These are phyloP conservation scores for Phanerochaete carnosa DNA, from an alignment of 768 basidiomycete species.

Conservation along the genomic window DNA sequence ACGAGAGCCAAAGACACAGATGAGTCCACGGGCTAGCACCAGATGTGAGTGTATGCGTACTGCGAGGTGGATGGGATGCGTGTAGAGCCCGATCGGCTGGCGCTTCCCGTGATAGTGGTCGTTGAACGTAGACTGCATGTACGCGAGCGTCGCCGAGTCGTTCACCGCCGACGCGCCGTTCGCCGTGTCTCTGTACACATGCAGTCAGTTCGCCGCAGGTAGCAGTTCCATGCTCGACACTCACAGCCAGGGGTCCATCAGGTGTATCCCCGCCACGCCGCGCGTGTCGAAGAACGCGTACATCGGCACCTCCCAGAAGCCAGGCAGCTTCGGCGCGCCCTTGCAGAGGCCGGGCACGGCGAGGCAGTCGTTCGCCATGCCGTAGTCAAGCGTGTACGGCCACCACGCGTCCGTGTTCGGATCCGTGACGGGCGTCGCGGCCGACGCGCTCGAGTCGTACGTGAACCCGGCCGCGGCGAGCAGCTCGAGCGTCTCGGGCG, in stretches of 20 bases:
- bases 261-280: slow-evolving; percentile 54
- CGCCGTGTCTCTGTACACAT: slow-evolving; percentile 41
- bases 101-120: slow-evolving; percentile 68
- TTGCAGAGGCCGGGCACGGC: slow-evolving; percentile 52
- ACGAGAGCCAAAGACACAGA: not conserved
- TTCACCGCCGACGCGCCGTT: slow-evolving; percentile 49
- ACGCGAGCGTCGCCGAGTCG: slow-evolving; percentile 61
- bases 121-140: slow-evolving; percentile 73
- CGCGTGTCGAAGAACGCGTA: slow-evolving; percentile 68
- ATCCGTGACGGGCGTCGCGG: slow-evolving; percentile 65
- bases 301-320: slow-evolving; percentile 87
- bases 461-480: slow-evolving; percentile 57
- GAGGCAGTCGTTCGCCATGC: slow-evolving; percentile 77
- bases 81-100: slow-evolving; percentile 79
- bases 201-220: not conserved
- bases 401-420: slow-evolving; percentile 71
- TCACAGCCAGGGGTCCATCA: slow-evolving; percentile 85
- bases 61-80: slow-evolving; percentile 76
- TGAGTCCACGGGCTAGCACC: not conserved
- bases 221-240: slow-evolving; percentile 19
- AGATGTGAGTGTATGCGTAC: slow-evolving; percentile 27
- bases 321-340: slow-evolving; percentile 68
- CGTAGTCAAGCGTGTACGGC: slow-evolving; percentile 81
- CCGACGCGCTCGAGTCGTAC: slow-evolving; percentile 65
- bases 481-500: slow-evolving; percentile 54